Evolutionary conservation across 441 rosid genomes (phyloP).

Genomic region (Arabidopsis lyrata): DNA sequence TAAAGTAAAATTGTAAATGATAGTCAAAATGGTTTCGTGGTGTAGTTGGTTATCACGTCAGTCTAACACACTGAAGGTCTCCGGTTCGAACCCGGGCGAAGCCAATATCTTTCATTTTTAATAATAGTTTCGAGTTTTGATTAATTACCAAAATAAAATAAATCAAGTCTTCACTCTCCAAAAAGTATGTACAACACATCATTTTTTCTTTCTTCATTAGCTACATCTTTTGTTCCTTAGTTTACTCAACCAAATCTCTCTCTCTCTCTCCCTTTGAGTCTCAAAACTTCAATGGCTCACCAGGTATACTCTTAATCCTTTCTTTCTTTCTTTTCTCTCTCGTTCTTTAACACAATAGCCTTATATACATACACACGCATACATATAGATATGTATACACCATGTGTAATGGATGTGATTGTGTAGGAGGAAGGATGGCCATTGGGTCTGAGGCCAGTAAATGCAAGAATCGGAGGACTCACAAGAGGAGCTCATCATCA

Average conservation of each 20-base stretch:
- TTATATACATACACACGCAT: background rate
- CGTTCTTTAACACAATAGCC: slow-evolving; percentile 4
- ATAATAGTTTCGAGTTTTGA: background rate
- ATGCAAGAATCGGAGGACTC: slow-evolving; percentile 71
- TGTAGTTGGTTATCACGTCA: slow-evolving; percentile 99
- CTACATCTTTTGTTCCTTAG: background rate
- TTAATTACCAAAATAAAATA: background rate
- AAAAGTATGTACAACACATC: slow-evolving; percentile 12
- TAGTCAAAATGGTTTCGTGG: slow-evolving; percentile 63
- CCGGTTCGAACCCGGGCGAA: slow-evolving; percentile 91
- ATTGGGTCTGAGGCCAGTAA: slow-evolving; percentile 72
- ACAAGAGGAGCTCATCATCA: slow-evolving; percentile 49
- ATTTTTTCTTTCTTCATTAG: background rate
- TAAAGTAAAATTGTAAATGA: fast-evolving
- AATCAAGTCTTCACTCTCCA: background rate
- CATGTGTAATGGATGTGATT: slow-evolving; percentile 9
- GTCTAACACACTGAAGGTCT: slow-evolving; percentile 99
- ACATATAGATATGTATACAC: background rate
- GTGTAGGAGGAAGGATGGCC: slow-evolving; percentile 90
- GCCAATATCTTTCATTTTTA: slow-evolving; percentile 44
- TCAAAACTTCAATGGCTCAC: slow-evolving; percentile 39
- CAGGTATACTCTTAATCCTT: slow-evolving; percentile 32
- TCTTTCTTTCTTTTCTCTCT: slow-evolving; percentile 12
- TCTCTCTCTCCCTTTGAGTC: slow-evolving; percentile 1
- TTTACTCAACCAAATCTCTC: slow-evolving; percentile 19